These are phyloP conservation scores for Botrytis deweyae DNA, from an alignment of 2,329 filamentous ascomycete genomes.

Conservation along the genomic window DNA sequence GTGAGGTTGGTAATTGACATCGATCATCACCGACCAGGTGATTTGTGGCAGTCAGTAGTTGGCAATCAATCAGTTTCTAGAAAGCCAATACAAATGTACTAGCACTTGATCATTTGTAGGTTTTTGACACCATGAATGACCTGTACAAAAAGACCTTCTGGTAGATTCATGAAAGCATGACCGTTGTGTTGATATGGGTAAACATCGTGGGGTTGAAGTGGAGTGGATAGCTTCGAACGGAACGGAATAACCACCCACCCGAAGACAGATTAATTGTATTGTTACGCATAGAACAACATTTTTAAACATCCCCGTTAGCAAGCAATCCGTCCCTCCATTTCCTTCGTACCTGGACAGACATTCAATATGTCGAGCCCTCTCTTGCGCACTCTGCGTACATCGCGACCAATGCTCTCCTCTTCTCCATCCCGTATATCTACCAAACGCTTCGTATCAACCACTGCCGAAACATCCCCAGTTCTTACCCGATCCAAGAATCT, in stretches of 20 bases:
- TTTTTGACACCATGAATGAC: accelerated
- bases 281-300: not conserved
- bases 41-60: not conserved
- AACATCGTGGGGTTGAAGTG: not conserved
- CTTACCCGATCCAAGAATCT: constrained; percentile 49
- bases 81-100: not conserved
- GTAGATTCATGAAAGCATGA: not conserved
- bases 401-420: constrained; percentile 2
- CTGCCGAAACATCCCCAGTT: constrained; percentile 39
- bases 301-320: not conserved
- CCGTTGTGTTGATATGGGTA: not conserved
- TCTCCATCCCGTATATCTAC: constrained; percentile 17
- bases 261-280: not conserved
- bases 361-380: constrained; percentile 20
- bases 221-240: not conserved
- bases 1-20: not conserved
- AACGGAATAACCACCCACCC: not conserved
- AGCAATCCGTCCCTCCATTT: not conserved
- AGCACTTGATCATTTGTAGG: not conserved
- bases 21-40: not conserved
- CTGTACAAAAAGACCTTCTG: not conserved
- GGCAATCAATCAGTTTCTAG: not conserved
- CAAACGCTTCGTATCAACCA: constrained; percentile 29
- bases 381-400: constrained; percentile 16
- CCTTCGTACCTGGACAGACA: not conserved